A percentile compares a stretch with the other conserved stretches of the same genome.
These are phyloP conservation scores for Termitomyces sp. DNA, from an alignment of 768 basidiomycete species.

Conservation along the genomic window DNA sequence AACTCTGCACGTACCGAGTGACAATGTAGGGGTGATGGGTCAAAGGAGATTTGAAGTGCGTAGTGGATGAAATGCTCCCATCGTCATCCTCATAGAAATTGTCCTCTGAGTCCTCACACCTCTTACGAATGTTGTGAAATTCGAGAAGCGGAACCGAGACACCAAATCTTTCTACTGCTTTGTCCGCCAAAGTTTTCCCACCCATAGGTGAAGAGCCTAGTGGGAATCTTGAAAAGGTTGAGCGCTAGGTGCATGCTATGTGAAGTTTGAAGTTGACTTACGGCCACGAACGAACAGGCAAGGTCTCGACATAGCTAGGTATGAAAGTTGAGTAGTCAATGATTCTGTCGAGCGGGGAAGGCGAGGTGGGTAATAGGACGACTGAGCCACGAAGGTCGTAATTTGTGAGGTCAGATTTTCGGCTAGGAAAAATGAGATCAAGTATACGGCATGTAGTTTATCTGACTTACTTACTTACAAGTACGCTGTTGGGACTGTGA, in stretches of 20 bases:
- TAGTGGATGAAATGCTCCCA: constrained; percentile 12
- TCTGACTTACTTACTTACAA: constrained; percentile 24
- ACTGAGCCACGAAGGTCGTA: constrained; percentile 36
- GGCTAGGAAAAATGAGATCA: constrained; percentile 14
- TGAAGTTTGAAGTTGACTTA: constrained; percentile 13
- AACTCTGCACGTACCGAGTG: constrained; percentile 25
- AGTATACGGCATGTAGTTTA: not conserved
- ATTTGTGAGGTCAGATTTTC: constrained; percentile 20
- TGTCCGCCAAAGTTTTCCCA: constrained; percentile 23
- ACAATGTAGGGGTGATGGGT: constrained; percentile 33
- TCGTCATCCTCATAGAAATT: constrained; percentile 11
- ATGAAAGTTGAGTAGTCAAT: constrained; percentile 30
- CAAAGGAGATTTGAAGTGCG: constrained; percentile 18
- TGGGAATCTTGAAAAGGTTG: constrained; percentile 18
- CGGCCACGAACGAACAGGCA: constrained; percentile 27
- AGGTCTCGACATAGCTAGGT: constrained; percentile 23
- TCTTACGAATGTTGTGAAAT: constrained; percentile 27
- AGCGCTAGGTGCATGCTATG: not conserved
- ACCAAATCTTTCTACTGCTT: constrained; percentile 32
- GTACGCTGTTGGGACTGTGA: constrained; percentile 25
- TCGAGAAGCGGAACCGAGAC: constrained; percentile 31
- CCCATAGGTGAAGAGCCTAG: constrained; percentile 15
- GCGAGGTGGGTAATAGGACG: constrained; percentile 29
- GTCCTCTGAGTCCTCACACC: constrained; percentile 13
- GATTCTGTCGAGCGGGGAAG: constrained; percentile 26